A percentile compares a stretch with the other conserved stretches of the same genome.
These are phyloP conservation scores for Xerocomus spinulosus DNA, from an alignment of 768 basidiomycete genomes.

Conservation along the genomic window DNA sequence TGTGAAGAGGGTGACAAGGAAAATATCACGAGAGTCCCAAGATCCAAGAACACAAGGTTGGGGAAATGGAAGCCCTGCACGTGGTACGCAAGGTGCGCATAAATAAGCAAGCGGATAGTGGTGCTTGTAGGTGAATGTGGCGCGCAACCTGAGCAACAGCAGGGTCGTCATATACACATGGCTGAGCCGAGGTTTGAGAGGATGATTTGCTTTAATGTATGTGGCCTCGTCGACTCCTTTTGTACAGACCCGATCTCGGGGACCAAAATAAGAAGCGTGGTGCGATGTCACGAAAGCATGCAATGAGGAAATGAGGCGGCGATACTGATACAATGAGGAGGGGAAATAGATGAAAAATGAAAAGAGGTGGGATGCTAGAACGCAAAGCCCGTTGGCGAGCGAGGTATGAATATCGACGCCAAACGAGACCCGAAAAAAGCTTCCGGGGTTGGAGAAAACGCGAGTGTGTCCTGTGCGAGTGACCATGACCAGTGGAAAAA, in stretches of 20 bases:
- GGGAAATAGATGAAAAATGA: conserved; percentile 24
- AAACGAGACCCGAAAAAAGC: conserved; percentile 29
- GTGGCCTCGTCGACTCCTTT: conserved; percentile 34
- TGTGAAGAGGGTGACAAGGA: conserved; percentile 8
- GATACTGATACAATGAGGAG: conserved; percentile 42
- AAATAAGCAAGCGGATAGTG: conserved; percentile 32
- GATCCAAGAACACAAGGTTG: conserved; percentile 40
- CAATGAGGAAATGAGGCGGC: conserved; percentile 33
- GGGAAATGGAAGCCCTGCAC: conserved; percentile 27
- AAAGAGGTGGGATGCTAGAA: conserved; percentile 22
- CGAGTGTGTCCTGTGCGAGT: conserved; percentile 36
- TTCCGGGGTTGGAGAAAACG: conserved; percentile 16
- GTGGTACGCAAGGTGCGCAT: conserved; percentile 24
- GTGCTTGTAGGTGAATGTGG: conserved; percentile 17
- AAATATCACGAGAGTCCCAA: conserved; percentile 32
- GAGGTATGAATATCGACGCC: conserved; percentile 46
- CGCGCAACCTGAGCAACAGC: conserved; percentile 23
- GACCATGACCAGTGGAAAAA: conserved; percentile 34
- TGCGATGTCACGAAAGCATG: conserved; percentile 42
- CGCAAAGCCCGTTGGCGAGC: conserved; percentile 29
- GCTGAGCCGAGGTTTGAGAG: conserved; percentile 25
- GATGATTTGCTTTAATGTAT: conserved; percentile 25
- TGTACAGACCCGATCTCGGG: conserved; percentile 35
- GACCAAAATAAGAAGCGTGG: conserved; percentile 31
- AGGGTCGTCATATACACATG: conserved; percentile 31